Evolutionary conservation across 2,329 filamentous ascomycete species (phyloP), one percentile per base, ranked within the genome.

Genomic region (Ophiostoma perfectum): DNA sequence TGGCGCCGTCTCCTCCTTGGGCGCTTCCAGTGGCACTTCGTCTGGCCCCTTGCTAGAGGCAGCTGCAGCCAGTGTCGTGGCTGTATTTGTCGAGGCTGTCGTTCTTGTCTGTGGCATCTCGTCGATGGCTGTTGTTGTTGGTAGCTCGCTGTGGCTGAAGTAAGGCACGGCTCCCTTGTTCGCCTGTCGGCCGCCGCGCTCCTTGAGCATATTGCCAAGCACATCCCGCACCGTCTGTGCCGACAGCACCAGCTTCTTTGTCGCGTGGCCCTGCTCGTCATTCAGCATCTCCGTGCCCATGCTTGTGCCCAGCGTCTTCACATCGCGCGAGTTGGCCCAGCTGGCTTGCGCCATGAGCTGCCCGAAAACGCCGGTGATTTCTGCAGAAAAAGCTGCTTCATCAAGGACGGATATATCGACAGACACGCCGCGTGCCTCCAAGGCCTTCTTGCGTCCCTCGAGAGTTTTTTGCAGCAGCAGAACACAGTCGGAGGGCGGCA

Each of bases 251-350:
- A 69, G 65, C 1, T 52, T 62, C 41, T 71, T 67, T 0, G 41
- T 68, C 1, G 62, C 52, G n/a, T 73, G 60, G 1, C 65, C 73
- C 66, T 75, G 76, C 60, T 75, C 73, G n/a, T 70, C 73, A 74
- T 77, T 77, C 69, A 78, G 75, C n/a, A 77, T 70, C 18, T 70
- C 73, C 16, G 76, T 75, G 71, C 86, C 86, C 1, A 89, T 81
- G 0, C 66, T 72, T 68, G 83, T 85, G 0, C 78, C 80, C 0
- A 90, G 60, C 0, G 81, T 83, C 12, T 84, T 77, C 1, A 91
- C 81, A 64, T 91, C 88, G 4, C 88, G 81, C 0, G 83, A 88
- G 70, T 85, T 90, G 0, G 83, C 88, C 86, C 88, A 90, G 6
- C 80, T 80, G 0, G 80, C 74, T 3, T 84, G 77, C 0, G 67